Evolutionary conservation across 2,329 filamentous ascomycete species (phyloP).

Genomic region (Diaporthe helianthi): DNA sequence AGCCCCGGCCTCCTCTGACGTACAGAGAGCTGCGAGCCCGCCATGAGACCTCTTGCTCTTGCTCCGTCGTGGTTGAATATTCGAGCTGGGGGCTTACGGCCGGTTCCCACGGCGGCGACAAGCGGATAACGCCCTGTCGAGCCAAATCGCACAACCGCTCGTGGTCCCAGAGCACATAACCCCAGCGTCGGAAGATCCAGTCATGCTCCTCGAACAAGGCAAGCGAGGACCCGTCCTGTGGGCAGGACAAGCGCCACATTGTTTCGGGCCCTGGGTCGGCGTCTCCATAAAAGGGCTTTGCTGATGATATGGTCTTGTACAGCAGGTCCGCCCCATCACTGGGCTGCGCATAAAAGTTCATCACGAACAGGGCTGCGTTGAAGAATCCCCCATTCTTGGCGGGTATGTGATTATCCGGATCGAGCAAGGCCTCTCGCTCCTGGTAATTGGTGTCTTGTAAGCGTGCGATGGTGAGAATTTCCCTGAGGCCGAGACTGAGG

Average conservation of each 20-base stretch:
- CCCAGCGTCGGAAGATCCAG: not conserved
- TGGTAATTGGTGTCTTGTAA: too few relatives aligned
- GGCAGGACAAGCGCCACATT: not conserved
- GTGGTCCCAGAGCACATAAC: not conserved
- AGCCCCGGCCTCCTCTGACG: not conserved
- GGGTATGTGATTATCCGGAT: too few relatives aligned
- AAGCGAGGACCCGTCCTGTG: not conserved
- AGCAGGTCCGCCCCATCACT: too few relatives aligned
- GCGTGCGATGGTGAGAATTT: too few relatives aligned
- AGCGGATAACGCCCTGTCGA: not conserved
- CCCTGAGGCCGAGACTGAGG: too few relatives aligned
- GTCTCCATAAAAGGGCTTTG: too few relatives aligned
- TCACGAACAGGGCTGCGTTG: too few relatives aligned
- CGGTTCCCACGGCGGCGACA: not conserved
- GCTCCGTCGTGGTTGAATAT: fast-evolving
- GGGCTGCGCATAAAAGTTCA: too few relatives aligned
- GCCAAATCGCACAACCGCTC: not conserved
- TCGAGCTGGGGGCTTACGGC: not conserved
- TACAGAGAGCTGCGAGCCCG: not conserved
- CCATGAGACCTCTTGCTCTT: not conserved
- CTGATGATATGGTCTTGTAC: too few relatives aligned
- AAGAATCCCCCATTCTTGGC: too few relatives aligned
- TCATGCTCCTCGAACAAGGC: not conserved
- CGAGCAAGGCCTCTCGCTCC: too few relatives aligned
- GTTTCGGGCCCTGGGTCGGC: not conserved